Percentiles rank a stretch among this genome's conserved stretches.
phyloP scores from a whole-genome alignment of 2,329 filamentous ascomycete species.

The Parastagonospora nodorum region DNA sequence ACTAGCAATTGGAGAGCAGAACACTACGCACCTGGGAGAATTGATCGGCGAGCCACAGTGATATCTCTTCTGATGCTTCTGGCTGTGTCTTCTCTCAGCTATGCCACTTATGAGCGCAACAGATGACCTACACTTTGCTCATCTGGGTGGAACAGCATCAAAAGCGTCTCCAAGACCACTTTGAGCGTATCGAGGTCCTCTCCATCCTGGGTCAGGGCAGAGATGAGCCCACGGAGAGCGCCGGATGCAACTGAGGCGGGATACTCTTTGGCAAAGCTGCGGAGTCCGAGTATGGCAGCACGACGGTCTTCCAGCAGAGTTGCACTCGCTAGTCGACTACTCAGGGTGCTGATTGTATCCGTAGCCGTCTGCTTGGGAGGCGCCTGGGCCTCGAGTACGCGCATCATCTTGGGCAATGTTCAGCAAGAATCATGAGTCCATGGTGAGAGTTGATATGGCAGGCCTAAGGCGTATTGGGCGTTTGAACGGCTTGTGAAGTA shows the following conservation, averaged over 20 bases:
- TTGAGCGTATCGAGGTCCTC: conserved; percentile 97
- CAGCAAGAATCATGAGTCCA: conserved; percentile 22
- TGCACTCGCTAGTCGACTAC: conserved; percentile 82
- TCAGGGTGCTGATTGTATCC: conserved; percentile 90
- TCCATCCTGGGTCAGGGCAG: conserved; percentile 80
- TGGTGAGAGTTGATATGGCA: conserved; percentile 6
- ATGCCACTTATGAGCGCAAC: not conserved
- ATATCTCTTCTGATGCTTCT: conserved; percentile 95
- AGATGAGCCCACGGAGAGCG: conserved; percentile 85
- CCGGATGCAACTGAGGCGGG: conserved; percentile 95
- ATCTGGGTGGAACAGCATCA: conserved; percentile 85
- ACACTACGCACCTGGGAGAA: conserved; percentile 76
- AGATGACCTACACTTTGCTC: conserved; percentile 54
- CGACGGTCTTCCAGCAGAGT: conserved; percentile 93
- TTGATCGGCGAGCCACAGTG: conserved; percentile 94
- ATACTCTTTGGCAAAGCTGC: conserved; percentile 95
- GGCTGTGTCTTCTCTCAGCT: conserved; percentile 59
- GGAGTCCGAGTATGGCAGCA: conserved; percentile 86
- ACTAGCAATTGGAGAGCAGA: conserved; percentile 24
- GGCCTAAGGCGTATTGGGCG: not conserved
- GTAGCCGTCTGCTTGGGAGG: conserved; percentile 95
- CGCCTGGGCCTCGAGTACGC: conserved; percentile 69
- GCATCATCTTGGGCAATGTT: conserved; percentile 48
- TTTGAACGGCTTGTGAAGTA: not conserved
- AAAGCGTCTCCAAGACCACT: conserved; percentile 88